Evolutionary conservation across 2,329 filamentous ascomycete species (phyloP), one percentile per base, ranked within the genome.

Genomic region (Lasiodiplodia sp.): DNA sequence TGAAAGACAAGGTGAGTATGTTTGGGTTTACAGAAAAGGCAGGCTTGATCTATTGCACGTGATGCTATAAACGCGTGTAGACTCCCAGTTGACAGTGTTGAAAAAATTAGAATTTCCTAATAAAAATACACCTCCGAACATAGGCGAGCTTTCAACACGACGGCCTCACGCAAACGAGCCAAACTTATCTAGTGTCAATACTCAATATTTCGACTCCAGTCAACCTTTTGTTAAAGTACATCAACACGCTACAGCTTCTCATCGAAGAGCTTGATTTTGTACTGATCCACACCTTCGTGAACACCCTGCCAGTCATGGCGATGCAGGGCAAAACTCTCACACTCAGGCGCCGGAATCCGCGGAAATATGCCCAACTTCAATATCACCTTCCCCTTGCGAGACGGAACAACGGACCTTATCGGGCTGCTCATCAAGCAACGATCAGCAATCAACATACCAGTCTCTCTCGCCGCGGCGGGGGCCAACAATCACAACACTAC

Each of bases 301-400:
- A 72, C 75, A 6, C 78, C 79, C 71, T 83, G 77, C 83, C 83
- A 85, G 2, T 72, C 71, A 70, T 85, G 82, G 62, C 79, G 76
- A 70, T 83, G 79, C n/a, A 73, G 67, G 2, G 77, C 79, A 73
- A 85, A 86, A 18, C 73, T 77, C 73, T 85, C 83, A 57, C 75
- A 76, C 69, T 84, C 82, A 0, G 83, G 83, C 68, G 78, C 73
- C 4, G 83, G 82, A 28, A 85, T 84, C 4, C 81, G 74, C 5
- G 82, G 82, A 70, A 84, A 84, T 52, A 86, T 82, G 14, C 84
- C 85, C 78, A 85, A 80, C 73, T 86, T 86, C 56, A 86, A 63
- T 16, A 86, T 76, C 0, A 82, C 77, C 70, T 83, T 83, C n/a
- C 63, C 63, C n/a, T 66, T 66, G 23, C 38, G 38, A 14, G 63